Evolutionary conservation across 192 early-diverging fungal genomes (phyloP).

Genomic region (Umbelopsis isabellina): DNA sequence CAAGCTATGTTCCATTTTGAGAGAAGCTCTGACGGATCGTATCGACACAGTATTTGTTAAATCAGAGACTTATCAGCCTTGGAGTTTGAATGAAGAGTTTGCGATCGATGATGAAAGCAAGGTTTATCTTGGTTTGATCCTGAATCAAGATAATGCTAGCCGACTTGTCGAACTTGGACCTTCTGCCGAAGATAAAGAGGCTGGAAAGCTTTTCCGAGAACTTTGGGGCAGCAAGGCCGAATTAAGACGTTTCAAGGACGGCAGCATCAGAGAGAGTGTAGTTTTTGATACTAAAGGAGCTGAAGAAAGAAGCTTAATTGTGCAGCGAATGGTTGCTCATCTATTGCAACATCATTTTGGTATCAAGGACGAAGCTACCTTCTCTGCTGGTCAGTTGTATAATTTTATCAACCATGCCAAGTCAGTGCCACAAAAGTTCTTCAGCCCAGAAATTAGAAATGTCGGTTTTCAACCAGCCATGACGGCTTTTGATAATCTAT

Average conservation of each 20-base stretch:
- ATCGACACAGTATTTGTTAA: slow-evolving; percentile 48
- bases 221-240: slow-evolving; percentile 93
- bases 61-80: slow-evolving; percentile 41
- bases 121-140: slow-evolving; percentile 71
- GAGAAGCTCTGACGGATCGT: slow-evolving; percentile 53
- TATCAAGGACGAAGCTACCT: slow-evolving; percentile 47
- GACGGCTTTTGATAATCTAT: slow-evolving; percentile 67
- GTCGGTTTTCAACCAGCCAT: slow-evolving; percentile 69
- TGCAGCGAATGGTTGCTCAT: slow-evolving; percentile 78
- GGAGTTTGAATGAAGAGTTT: slow-evolving; percentile 39
- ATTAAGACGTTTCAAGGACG: slow-evolving; percentile 93
- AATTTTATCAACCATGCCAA: slow-evolving; percentile 60
- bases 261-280: slow-evolving; percentile 86
- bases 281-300: slow-evolving; percentile 71
- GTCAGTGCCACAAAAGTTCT: slow-evolving; percentile 47
- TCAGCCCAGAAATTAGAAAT: slow-evolving; percentile 41
- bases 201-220: slow-evolving; percentile 66
- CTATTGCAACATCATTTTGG: slow-evolving; percentile 77
- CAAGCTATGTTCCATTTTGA: slow-evolving; percentile 48
- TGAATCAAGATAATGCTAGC: slow-evolving; percentile 66
- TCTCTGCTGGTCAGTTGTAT: slow-evolving; percentile 73
- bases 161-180: slow-evolving; percentile 91
- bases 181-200: slow-evolving; percentile 70
- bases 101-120: neutral
- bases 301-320: slow-evolving; percentile 71